Base-by-base conservation (phyloP, 73 alveolate genomes). In the Diophrys appendiculata region DNA sequence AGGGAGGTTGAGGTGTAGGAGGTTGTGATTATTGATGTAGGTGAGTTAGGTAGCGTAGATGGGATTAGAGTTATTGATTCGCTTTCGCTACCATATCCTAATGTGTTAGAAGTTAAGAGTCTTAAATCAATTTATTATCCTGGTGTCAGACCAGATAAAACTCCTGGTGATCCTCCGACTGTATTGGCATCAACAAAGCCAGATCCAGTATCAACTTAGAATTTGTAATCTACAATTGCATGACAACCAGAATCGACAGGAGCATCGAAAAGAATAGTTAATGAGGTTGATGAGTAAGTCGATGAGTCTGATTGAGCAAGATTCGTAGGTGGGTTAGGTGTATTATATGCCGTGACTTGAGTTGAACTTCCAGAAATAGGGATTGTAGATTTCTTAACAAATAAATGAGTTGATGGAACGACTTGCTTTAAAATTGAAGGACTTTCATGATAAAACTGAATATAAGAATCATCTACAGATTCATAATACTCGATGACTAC, bases 161-260 rank as follows among this genome's bases (percentile, higher is more conserved):
- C 52, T 5, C 69, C 68, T 11, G 54, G 29, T 0, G 80, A 23
- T 53, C 72, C 74, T 13, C 55, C 84, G 34, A 84, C 76, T 13
- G 84, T 72, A 0, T 79, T 5, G 23, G 81, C 83, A 33, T 28
- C 78, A 70, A 82, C 68, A 13, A 52, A 30, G n/a, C 54, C 43
- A 25, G 80, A n/a, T n/a, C 88, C 86, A 31, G 72, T 75, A 29
- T n/a, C 56, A 13, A 14, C 53, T 65, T 86, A 54, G 5, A 91
- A 75, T 81, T 32, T 83, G 78, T 91, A 91, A 25, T 72, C 83
- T 0, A 73, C 69, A 33, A 91, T 77, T 69, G 77, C 54, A 64
- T 54, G 56, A 32, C 95, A 91, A 28, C 97, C 97, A 65, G 53
- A 52, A 78, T 91, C 97, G 54, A 68, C 27, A 8, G 97, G 97